A percentile compares a stretch with the other conserved stretches of the same genome.
phyloP scores from a whole-genome alignment of 768 basidiomycete genomes.

The Psilocybe cyanescens region DNA sequence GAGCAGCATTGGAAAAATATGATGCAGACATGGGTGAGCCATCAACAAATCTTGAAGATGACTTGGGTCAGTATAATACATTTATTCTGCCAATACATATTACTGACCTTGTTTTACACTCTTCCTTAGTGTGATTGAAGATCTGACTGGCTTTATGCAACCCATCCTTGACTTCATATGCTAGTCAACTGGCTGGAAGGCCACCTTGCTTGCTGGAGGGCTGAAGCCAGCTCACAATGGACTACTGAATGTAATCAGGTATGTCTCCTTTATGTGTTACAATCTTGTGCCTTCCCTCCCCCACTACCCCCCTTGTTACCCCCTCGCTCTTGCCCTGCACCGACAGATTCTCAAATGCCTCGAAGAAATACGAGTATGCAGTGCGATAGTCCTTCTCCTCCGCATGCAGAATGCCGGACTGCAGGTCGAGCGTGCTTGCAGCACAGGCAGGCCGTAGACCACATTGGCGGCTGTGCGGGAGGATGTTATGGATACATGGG shows the following conservation, averaged over 20 bases:
- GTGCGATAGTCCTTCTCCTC: too few relatives aligned
- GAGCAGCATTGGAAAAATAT: neutral
- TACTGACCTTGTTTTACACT: neutral
- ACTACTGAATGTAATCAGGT: constrained; percentile 10
- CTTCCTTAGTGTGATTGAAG: constrained; percentile 3
- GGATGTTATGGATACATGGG: too few relatives aligned
- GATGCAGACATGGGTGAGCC: neutral
- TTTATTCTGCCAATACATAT: neutral
- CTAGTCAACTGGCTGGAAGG: constrained; percentile 4
- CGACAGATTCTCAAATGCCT: too few relatives aligned
- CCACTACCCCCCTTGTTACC: too few relatives aligned
- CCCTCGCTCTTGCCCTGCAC: too few relatives aligned
- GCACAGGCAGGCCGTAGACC: too few relatives aligned
- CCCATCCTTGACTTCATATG: constrained; percentile 6
- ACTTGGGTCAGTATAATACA: neutral
- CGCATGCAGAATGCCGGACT: too few relatives aligned
- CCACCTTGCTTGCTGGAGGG: constrained; percentile 6
- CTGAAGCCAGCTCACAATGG: constrained; percentile 13
- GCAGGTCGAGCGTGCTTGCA: too few relatives aligned
- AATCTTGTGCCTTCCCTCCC: too few relatives aligned
- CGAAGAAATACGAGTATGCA: too few relatives aligned
- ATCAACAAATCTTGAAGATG: neutral
- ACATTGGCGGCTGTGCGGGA: too few relatives aligned
- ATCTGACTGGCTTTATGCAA: neutral
- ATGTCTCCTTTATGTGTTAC: neutral